Base-by-base conservation (phyloP, 345 rosid species). In the Mallotus nudiflorus region DNA sequence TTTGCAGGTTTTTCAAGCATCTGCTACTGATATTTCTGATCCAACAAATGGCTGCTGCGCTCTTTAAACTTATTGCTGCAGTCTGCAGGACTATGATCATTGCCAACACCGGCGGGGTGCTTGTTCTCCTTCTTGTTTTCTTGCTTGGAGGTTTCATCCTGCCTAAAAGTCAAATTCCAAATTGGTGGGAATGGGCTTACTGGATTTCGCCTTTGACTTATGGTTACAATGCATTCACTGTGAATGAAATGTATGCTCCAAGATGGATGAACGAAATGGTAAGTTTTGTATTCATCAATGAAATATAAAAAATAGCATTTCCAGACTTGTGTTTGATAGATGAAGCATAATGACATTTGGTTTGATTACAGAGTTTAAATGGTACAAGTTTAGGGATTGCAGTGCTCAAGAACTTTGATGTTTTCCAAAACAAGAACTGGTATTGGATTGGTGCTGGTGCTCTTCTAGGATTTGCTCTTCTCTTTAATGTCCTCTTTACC, bases 161-260 rank as follows among this genome's bases (percentile, higher is more conserved):
- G 49, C 81, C 86, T 8, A 50, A 51, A 37, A 35, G 68, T 51
- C 51, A 85, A 37, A 86, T 94, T 75, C 98, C 97, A 42, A 68
- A 39, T 6, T 89, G 98, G 98, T 91, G 96, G 96, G 53, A 65
- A 27, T 94, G 98, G 98, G 96, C 82, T 67, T 84, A 94, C 68
- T 94, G 98, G 98, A 67, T 88, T 64, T 94, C 98, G 31, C 98
- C 98, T 13, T 4, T 94, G 84, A 61, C 81, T 37, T 94, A 94
- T 31, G 85, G 85, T 70, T 90, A 52, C 81, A 87, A 91, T 71
- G 89, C 96, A 66, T 31, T 94, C 4, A 27, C 84, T 3, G 87
- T 88, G 20, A 94, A 88, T 42, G 97, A 91, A 83, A 77, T 94
- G 83, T 67, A 64, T 67, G 89, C 96, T 66, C 88, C 96, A 15